Evolutionary conservation across 495 filamentous ascomycete genomes (phyloP), one percentile per base, ranked within the genome.

Genomic region (Talaromyces nanjingensis): DNA sequence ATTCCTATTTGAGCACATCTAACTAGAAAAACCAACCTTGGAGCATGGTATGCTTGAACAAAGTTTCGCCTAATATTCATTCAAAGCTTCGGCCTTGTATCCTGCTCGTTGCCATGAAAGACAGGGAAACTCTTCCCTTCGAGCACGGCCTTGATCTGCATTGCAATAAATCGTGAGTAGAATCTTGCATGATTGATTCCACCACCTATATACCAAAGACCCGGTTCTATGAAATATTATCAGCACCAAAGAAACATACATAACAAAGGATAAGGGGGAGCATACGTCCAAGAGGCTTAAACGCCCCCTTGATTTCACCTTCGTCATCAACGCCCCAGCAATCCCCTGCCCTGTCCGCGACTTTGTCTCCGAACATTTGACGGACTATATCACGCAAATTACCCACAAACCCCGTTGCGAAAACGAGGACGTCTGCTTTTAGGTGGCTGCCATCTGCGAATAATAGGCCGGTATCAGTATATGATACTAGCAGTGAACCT

Each of bases 261-360:
- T 24, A 24, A 24, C 22, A 24, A 24, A 24, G 22, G 22, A 24
- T 24, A 24, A 24, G 22, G 22, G 22, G 22, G 22, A 24, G 29
- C 72, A 59, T 65, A 73, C 72, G 69, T 16, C 67, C 70, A 57
- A 60, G 66, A n/a, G 69, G 66, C 62, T 72, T 76, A 14, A 63
- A 73, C 59, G 68, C 68, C 4, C 71, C 74, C 16, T 64, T 58
- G 5, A 77, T 12, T 55, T 78, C 75, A 18, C 75, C 75, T 58
- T 76, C 74, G 14, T 64, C 64, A 66, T 78, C 73, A 1, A 75
- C 18, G 1, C 70, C 67, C 69, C 67, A 78, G 64, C 68, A 75
- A 33, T 76, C 73, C 11, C 74, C 73, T n/a, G 73, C 63, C 24
- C 66, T 58, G 16, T 72, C 61, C n/a, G 71, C 68, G 4, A 72